Base-by-base conservation (phyloP, 2,329 filamentous ascomycete species). In the Phialemoniopsis sp. region DNA sequence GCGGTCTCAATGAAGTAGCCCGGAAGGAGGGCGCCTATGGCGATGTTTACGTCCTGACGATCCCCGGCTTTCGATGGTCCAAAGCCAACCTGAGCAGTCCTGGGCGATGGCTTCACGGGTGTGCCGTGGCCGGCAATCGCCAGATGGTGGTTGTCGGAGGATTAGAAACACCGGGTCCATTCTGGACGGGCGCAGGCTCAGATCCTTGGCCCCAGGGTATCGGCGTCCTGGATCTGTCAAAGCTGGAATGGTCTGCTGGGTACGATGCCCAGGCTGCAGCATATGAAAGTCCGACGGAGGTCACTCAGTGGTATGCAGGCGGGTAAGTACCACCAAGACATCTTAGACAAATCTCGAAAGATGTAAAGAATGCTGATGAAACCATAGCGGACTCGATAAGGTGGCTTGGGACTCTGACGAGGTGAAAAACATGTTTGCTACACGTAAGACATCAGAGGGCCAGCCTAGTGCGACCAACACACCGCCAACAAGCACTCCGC, bases 111-210 rank as follows among this genome's bases (percentile, higher is more conserved):
- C 21, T 26, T 28, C 60, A 63, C 19, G 47, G 50, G 4, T 68
- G 64, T 42, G 53, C 53, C 5, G 46, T 63, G 4, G 48, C 51
- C 8, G 48, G 46, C 5, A 45, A 48, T 13, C 48, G 64, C 16
- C 64, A 68, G 43, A 61, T 69, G 63, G 39, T 70, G 2, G 57
- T 56, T 14, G 45, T 62, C 9, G 65, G 64, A 15, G 66, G 66
- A 6, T 10, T 26, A 10, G 21, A 26, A 10, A 26, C 21, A 26
- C 21, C 21, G 6, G 21, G 21, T 26, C 21, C 21, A 6, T 26
- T 26, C 21, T 26, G 21, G 21, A 46, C 50, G 8, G 54, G 61
- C 31, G 51, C 49, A 16, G 48, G 45, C 26, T 40, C 47, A 10
- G 62, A 66, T 36, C 56, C 56, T 1, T 66, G 60, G 59, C 41